Percentiles rank a stretch among this genome's conserved stretches.
Conservation (phyloP, 2,329 filamentous ascomycete genomes). For the Ceratocystiopsis brevicomis region DNA sequence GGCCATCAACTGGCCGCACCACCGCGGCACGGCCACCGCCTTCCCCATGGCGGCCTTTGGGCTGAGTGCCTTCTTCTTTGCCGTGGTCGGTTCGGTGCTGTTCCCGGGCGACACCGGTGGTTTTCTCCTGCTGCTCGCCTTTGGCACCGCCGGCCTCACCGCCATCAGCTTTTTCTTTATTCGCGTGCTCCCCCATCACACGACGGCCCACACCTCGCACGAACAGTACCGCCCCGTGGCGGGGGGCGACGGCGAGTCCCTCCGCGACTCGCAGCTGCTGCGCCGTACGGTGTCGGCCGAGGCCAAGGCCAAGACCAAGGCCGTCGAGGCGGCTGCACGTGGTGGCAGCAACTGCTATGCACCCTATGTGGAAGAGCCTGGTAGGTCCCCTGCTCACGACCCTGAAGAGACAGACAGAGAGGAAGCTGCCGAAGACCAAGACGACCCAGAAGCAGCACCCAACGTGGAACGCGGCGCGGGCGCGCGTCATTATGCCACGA, state of each 20-base stretch:
- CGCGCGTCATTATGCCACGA: neutral
- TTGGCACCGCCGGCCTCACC: conserved; percentile 59
- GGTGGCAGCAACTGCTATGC: conserved; percentile 12
- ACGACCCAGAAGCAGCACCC: neutral
- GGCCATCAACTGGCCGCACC: conserved; percentile 77
- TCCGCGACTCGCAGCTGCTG: conserved; percentile 20
- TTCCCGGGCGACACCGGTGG: conserved; percentile 70
- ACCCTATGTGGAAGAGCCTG: conserved; percentile 33
- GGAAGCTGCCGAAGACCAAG: conserved; percentile 8
- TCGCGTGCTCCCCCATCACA: conserved; percentile 39
- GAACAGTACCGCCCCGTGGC: conserved; percentile 36
- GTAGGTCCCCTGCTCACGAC: conserved; percentile 32
- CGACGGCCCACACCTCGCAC: conserved; percentile 22
- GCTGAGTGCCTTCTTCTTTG: conserved; percentile 92
- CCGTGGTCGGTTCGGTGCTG: conserved; percentile 52
- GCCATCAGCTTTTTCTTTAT: conserved; percentile 72
- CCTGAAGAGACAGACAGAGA: neutral
- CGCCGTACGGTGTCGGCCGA: conserved; percentile 24
- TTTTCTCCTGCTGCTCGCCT: conserved; percentile 62
- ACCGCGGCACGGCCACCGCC: conserved; percentile 83
- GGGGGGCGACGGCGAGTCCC: conserved; percentile 12
- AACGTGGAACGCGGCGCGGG: neutral
- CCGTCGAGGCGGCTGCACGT: conserved; percentile 2
- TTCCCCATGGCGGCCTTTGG: conserved; percentile 88
- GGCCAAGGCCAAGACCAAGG: conserved; percentile 20